Conservation (phyloP, 768 basidiomycete species). For the Flagelloscypha sp. region DNA sequence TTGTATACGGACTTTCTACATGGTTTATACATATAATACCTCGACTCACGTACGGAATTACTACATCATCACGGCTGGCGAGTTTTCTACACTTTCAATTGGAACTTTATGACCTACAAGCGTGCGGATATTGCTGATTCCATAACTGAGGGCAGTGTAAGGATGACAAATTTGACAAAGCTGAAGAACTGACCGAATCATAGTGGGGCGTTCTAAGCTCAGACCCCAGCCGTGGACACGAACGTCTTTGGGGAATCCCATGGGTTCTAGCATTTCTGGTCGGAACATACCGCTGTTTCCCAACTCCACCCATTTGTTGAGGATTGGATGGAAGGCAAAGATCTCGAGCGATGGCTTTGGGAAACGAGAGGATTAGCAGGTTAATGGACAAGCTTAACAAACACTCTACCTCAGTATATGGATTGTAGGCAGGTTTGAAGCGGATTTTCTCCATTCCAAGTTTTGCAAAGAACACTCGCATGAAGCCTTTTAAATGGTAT, state of each 20-base stretch:
- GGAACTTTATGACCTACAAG: constrained; percentile 96
- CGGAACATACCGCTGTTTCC: constrained; percentile 99
- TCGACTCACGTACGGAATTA: constrained; percentile 4
- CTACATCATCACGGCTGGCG: constrained; percentile 86
- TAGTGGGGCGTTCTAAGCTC: constrained; percentile 89
- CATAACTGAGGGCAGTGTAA: constrained; percentile 54
- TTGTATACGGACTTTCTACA: too few species aligned
- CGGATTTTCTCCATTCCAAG: constrained; percentile 92
- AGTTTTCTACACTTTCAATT: constrained; percentile 80
- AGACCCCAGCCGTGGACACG: constrained; percentile 97
- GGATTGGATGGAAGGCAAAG: constrained; percentile 93
- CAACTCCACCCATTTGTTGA: constrained; percentile 94
- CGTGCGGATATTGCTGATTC: constrained; percentile 94
- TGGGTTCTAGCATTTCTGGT: constrained; percentile 97
- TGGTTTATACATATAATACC: too few species aligned
- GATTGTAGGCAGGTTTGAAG: constrained; percentile 99
- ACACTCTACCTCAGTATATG: constrained; percentile 78
- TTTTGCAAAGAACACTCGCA: constrained; percentile 96
- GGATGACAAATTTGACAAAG: neutral
- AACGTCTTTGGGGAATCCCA: constrained; percentile 96
- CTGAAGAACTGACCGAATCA: constrained; percentile 73
- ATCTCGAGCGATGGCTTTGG: constrained; percentile 89
- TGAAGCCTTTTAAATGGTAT: constrained; percentile 60
- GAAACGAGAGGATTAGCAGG: constrained; percentile 7
- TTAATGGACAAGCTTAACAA: neutral